Base-by-base conservation (phyloP, 768 basidiomycete species). In the Mycena indigotica region DNA sequence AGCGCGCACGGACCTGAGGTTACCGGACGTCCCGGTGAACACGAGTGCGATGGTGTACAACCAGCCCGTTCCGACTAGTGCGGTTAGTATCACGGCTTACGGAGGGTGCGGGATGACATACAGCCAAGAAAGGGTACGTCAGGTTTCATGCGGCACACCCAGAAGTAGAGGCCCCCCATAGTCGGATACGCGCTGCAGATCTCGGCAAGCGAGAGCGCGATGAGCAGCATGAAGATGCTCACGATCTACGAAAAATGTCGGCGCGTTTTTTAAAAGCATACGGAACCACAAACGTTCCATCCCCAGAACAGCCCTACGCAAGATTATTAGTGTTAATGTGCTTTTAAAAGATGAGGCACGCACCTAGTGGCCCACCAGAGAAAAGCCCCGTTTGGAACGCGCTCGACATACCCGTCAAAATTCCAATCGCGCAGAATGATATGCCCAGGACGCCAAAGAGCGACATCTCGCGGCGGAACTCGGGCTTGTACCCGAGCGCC, bases 61-160 rank as follows among this genome's bases (percentile, higher is more conserved):
- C 80, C 82, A 83, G 16, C 83, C 83, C 17, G 83, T 84, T 57
- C 75, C 76, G 46, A 72, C 74, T 75, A 23, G 17, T 6, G 39
- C n/a, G 30, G 5, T 5, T 10, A 1, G 21, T 53, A 23, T 26
- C 10, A 15, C 29, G 40, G 40, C 12, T 58, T 28, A 29, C 50
- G 39, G 44, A 17, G 5, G 21, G 35, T 24, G 13, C 52, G 21
- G 17, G 16, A n/a, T n/a, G 19, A 67, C 79, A 69, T 65, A 81
- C 80, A 85, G 19, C 83, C 84, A 4, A 84, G 72, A 17, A 82
- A 69, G 2, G 82, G 83, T 15, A 72, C 58, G 46, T 82, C 75
- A 0, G 82, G 81, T 62, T 83, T 83, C 81, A 84, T 81, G 64
- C 77, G 80, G 70, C 82, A 84, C 12, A 84, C 83, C 84, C 83